Conservation (phyloP, 495 filamentous ascomycete genomes). For the Jackrogersella minutella region DNA sequence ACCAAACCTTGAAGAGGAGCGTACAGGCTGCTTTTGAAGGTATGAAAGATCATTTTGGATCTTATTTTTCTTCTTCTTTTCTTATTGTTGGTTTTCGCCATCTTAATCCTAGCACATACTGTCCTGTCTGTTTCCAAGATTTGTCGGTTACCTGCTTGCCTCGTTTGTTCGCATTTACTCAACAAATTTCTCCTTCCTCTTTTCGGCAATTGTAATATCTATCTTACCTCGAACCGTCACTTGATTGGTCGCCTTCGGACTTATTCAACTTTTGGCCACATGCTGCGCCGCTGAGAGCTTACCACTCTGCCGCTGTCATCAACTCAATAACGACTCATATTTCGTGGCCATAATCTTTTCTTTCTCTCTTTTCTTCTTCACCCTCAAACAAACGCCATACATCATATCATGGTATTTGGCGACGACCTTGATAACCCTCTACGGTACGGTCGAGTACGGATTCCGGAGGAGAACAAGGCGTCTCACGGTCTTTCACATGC, state of each 20-base stretch:
- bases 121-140: background rate
- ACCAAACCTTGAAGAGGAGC: slow-evolving; percentile 72
- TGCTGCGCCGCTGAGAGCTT: slow-evolving; percentile 28
- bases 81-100: slow-evolving; percentile 23
- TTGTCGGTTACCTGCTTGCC: background rate
- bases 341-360: background rate
- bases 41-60: slow-evolving; percentile 49
- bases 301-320: slow-evolving; percentile 14
- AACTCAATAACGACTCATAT: background rate
- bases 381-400: background rate
- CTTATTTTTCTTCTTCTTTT: slow-evolving; percentile 13
- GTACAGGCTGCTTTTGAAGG: slow-evolving; percentile 83
- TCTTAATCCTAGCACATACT: background rate
- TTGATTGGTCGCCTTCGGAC: slow-evolving; percentile 39
- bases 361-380: background rate
- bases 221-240: slow-evolving; percentile 9
- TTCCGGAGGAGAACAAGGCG: background rate
- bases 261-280: slow-evolving; percentile 31
- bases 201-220: slow-evolving; percentile 10
- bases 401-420: slow-evolving; percentile 28
- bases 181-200: slow-evolving; percentile 18
- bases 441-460: slow-evolving; percentile 7
- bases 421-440: slow-evolving; percentile 14
- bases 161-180: background rate
- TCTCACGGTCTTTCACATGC: slow-evolving; percentile 8